Evolutionary conservation across 805 yeast species (phyloP), one percentile per base, ranked within the genome.

Genomic region (Metschnikowia arizonensis): DNA sequence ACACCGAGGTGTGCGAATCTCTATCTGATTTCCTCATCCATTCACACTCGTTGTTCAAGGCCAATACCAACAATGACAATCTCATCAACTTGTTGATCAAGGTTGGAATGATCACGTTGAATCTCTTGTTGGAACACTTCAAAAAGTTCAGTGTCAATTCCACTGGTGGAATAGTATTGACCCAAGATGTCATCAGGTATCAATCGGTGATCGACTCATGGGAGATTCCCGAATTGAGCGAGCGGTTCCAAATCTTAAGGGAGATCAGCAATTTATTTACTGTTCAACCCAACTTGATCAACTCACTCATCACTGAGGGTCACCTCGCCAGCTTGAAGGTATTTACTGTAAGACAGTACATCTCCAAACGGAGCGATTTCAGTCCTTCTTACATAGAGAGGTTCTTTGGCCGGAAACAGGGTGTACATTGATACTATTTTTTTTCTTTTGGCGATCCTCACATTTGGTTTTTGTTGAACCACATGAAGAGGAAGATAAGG

Each of bases 191-290:
- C 6, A 84, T 85, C 31, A 78, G 85, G 37, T 87, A 83, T 58
- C 91, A 88, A 61, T 72, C 77, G 12, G 72, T 78, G 11, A 74
- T 85, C 34, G 88, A 82, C 45, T 73, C 73, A 34, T 88, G 93
- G 91, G 67, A 72, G 6, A 71, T 85, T 12, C 73, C 75, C 2
- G 81, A 77, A 33, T 64, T 87, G 24, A 68, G 81, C 3, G 85
- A 81, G 28, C 75, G 76, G 46, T 83, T 86, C 65, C 80, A 79
- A 41, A 74, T 88, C 10, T 66, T 90, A 50, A 78, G 88, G 59
- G 96, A 89, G 54, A 77, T 90, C 49, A 88, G 91, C 26, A 88
- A 87, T 56, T 68, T 90, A 48, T 90, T 83, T 62, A 83, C 95
- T 0, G 95, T 88, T 14, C 93, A 86, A 58, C 85, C 91, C 1